These are phyloP conservation scores for Juncus inflexus DNA, from an alignment of 176 grass and related monocot species.

Conservation along the genomic window DNA sequence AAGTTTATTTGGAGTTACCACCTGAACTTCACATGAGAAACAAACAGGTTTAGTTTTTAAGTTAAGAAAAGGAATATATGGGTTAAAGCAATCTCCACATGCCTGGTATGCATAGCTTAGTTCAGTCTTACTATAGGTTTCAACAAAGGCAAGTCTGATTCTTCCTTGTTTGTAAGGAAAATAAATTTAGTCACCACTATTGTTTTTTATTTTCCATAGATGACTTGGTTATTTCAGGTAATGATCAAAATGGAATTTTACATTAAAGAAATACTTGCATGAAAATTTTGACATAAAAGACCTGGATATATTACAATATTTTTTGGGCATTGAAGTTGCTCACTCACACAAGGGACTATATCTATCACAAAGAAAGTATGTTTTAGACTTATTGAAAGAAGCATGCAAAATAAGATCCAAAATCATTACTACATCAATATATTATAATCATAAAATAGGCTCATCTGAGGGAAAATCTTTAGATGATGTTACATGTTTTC, in stretches of 20 bases:
- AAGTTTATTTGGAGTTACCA: slow-evolving; percentile 20
- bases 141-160: background rate
- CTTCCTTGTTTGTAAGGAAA: background rate
- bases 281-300: slow-evolving; percentile 5
- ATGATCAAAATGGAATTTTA: slow-evolving; percentile 1
- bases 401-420: background rate
- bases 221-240: background rate
- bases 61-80: slow-evolving; percentile 9
- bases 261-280: background rate
- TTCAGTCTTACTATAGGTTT: background rate
- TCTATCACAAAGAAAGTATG: slow-evolving; percentile 10
- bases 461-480: background rate
- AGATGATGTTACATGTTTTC: background rate
- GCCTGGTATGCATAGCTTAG: background rate
- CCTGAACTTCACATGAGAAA: background rate
- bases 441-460: background rate
- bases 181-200: background rate
- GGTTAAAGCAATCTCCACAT: slow-evolving; percentile 5
- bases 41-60: background rate
- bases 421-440: background rate
- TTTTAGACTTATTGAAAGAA: slow-evolving; percentile 8
- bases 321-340: slow-evolving; percentile 9
- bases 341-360: background rate
- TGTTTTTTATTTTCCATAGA: background rate
- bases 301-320: background rate